Evolutionary conservation across 768 basidiomycete species (phyloP).

Genomic region (Artomyces pyxidatus): DNA sequence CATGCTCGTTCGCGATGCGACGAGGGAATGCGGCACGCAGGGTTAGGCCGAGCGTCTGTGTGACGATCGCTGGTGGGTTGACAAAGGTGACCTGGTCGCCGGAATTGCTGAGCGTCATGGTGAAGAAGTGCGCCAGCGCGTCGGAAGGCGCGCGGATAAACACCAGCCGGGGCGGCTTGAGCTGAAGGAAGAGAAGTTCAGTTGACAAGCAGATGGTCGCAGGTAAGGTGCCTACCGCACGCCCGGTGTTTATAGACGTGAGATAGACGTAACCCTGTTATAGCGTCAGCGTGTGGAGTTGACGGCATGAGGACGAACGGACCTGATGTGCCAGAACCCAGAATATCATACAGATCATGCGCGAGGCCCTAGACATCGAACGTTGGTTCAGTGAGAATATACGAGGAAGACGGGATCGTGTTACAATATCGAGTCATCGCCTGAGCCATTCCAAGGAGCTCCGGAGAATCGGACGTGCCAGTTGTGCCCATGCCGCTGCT

Average conservation of each 20-base stretch:
- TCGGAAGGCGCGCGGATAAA: conserved; percentile 51
- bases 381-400: conserved; percentile 5
- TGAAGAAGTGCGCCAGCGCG: conserved; percentile 47
- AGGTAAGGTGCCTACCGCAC: conserved; percentile 32
- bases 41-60: conserved; percentile 29
- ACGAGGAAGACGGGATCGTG: conserved; percentile 10
- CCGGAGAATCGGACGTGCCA: conserved; percentile 61
- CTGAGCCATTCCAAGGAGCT: conserved; percentile 60
- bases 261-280: conserved; percentile 63
- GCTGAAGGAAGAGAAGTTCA: conserved; percentile 9
- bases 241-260: conserved; percentile 43
- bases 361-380: conserved; percentile 39
- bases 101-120: conserved; percentile 53
- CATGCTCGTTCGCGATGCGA: conserved; percentile 32
- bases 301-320: conserved; percentile 19
- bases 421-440: conserved; percentile 47
- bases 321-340: conserved; percentile 52
- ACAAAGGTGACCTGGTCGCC: conserved; percentile 46
- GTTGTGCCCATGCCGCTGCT: conserved; percentile 33
- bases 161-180: conserved; percentile 55
- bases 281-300: conserved; percentile 5
- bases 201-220: conserved; percentile 2
- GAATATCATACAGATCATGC: conserved; percentile 54
- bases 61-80: conserved; percentile 32
- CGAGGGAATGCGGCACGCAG: conserved; percentile 36